phyloP scores from a whole-genome alignment of 441 rosid species.

The Melastoma candidum region DNA sequence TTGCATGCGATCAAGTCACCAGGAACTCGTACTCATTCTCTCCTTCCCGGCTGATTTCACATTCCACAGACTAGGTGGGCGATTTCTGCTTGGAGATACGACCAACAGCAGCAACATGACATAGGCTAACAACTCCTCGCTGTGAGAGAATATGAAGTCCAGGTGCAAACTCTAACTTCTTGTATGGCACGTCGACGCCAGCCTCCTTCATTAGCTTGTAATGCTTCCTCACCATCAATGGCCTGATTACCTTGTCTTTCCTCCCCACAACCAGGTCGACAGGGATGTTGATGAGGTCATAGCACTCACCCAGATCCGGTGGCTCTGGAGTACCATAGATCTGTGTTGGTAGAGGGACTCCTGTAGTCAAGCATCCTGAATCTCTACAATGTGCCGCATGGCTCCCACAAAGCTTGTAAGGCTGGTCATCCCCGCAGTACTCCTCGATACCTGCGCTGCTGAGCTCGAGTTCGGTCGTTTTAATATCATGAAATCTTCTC shows the following conservation, averaged over 20 bases:
- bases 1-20: too few relatives aligned
- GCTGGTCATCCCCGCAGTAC: slow-evolving; percentile 47
- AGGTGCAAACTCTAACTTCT: slow-evolving; percentile 82
- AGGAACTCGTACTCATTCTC: too few relatives aligned
- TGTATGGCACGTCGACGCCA: slow-evolving; percentile 53
- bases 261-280: slow-evolving; percentile 80
- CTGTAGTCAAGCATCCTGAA: slow-evolving; percentile 91
- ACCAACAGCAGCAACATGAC: slow-evolving; percentile 74
- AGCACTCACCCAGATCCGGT: slow-evolving; percentile 69
- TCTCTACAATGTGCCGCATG: slow-evolving; percentile 7
- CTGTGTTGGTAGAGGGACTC: slow-evolving; percentile 50
- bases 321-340: slow-evolving; percentile 73
- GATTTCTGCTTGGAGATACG: slow-evolving; percentile 9
- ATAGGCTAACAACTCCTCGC: slow-evolving; percentile 67
- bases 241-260: slow-evolving; percentile 72
- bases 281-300: slow-evolving; percentile 55
- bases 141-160: slow-evolving; percentile 92
- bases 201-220: slow-evolving; percentile 66
- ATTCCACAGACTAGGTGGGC: too few relatives aligned
- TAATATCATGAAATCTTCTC: slow-evolving; percentile 80
- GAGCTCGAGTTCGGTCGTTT: slow-evolving; percentile 67
- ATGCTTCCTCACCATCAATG: slow-evolving; percentile 79
- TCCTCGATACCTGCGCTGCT: slow-evolving; percentile 44
- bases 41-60: too few relatives aligned
- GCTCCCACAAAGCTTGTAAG: slow-evolving; percentile 61